phyloP scores from a whole-genome alignment of 352 stramenopile species.

The Pythium aristosporum region DNA sequence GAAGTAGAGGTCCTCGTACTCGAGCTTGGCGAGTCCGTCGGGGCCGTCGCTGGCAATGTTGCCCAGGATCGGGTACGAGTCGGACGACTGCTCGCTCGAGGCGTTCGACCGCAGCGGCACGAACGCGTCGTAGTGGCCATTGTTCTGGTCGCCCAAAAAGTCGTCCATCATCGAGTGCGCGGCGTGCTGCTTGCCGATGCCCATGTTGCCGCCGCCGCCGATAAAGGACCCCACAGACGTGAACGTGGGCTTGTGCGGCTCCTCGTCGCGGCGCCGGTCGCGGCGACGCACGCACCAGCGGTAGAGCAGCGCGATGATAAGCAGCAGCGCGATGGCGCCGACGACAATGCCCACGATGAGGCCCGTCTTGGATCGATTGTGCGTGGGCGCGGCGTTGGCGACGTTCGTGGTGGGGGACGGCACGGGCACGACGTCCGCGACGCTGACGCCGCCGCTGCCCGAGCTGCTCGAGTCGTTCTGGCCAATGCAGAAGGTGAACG shows the following conservation, averaged over 20 bases:
- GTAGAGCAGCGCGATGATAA: conserved; percentile 15
- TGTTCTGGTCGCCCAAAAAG: conserved; percentile 3
- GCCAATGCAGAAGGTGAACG: conserved; percentile 63
- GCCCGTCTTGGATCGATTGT: conserved; percentile 11
- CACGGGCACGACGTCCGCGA: background rate
- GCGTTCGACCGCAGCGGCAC: conserved; percentile 44
- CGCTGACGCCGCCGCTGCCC: background rate
- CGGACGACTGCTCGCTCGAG: conserved; percentile 51
- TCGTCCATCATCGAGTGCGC: conserved; percentile 18
- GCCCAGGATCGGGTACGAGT: conserved; percentile 58
- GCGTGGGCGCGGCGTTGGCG: background rate
- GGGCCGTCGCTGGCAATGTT: conserved; percentile 65
- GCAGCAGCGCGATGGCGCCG: conserved; percentile 17
- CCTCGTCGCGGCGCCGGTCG: conserved; percentile 8
- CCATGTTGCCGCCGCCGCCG: background rate
- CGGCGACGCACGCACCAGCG: conserved; percentile 19
- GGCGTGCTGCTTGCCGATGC: conserved; percentile 2
- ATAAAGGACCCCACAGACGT: conserved; percentile 23
- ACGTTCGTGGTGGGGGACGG: background rate
- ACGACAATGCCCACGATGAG: conserved; percentile 26
- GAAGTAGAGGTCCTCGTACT: conserved; percentile 72
- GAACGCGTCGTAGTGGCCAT: conserved; percentile 17
- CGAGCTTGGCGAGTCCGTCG: conserved; percentile 61
- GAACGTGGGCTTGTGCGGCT: conserved; percentile 29
- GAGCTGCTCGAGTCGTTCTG: conserved; percentile 21